Percentiles rank a stretch among this genome's conserved stretches.
These are phyloP conservation scores for Lachnellula cervina DNA, from an alignment of 2,329 filamentous ascomycete species.

Conservation along the genomic window DNA sequence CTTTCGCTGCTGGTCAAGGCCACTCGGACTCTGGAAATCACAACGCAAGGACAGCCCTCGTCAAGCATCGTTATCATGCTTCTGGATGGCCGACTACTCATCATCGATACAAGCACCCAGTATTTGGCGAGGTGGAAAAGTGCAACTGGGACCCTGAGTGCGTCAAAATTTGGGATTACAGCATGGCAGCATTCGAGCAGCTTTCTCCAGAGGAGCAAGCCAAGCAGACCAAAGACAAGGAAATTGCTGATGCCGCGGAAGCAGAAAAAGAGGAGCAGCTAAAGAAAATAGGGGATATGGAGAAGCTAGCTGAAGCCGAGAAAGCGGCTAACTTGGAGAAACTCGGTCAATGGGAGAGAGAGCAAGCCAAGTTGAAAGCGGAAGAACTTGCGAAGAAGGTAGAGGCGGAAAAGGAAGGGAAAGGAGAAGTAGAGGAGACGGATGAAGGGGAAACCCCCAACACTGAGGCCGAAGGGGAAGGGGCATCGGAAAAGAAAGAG, in stretches of 20 bases:
- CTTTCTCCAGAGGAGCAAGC: constrained; percentile 57
- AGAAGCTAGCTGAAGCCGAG: background rate
- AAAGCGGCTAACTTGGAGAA: background rate
- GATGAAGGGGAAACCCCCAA: too few species aligned
- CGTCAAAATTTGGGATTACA: constrained; percentile 60
- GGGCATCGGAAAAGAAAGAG: too few species aligned
- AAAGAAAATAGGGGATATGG: background rate
- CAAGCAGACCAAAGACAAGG: constrained; percentile 30
- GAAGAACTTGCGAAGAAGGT: background rate
- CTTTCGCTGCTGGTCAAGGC: constrained; percentile 67
- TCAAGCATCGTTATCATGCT: constrained; percentile 72
- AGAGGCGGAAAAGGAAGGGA: background rate
- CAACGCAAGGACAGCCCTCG: constrained; percentile 58
- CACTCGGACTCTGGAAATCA: constrained; percentile 70
- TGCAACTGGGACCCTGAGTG: constrained; percentile 67
- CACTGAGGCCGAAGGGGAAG: too few species aligned
- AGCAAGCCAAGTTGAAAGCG: background rate
- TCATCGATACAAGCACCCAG: constrained; percentile 61
- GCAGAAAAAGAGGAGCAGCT: background rate
- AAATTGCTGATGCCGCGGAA: constrained; percentile 11
- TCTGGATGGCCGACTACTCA: constrained; percentile 66
- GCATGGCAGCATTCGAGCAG: constrained; percentile 55
- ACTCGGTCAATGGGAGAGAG: background rate
- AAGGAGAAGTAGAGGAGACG: background rate
- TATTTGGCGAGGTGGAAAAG: constrained; percentile 64